These are phyloP conservation scores for Hortiboletus flavorubellus DNA, from an alignment of 768 basidiomycete species.

Conservation along the genomic window DNA sequence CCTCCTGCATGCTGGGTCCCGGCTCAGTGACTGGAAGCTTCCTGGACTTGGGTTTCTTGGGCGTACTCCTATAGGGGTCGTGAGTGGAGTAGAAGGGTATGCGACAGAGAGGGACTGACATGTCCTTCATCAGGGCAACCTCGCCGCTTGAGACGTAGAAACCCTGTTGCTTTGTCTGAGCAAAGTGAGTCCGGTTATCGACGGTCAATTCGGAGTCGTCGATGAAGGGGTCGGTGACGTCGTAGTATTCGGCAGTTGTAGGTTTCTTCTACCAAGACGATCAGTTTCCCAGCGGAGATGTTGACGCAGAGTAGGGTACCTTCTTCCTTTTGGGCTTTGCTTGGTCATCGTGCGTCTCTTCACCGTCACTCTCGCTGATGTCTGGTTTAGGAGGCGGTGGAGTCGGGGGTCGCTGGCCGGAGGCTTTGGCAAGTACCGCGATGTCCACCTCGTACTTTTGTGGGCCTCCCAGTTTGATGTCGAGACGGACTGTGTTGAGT, in stretches of 20 bases:
- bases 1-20: constrained; percentile 28
- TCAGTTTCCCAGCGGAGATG: constrained; percentile 5
- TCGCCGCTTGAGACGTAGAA: constrained; percentile 91
- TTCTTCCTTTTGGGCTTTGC: constrained; percentile 38
- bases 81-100: constrained; percentile 7
- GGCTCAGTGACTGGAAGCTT: constrained; percentile 35
- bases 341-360: constrained; percentile 38
- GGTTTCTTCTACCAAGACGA: constrained; percentile 43
- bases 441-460: constrained; percentile 75
- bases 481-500: constrained; percentile 61
- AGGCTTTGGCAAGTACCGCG: constrained; percentile 50
- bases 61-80: constrained; percentile 40
- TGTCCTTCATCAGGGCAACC: constrained; percentile 82
- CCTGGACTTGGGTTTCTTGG: constrained; percentile 72
- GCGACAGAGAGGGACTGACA: constrained; percentile 31
- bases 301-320: constrained; percentile 23
- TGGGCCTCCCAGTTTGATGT: constrained; percentile 69
- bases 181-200: constrained; percentile 88
- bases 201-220: constrained; percentile 93
- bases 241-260: constrained; percentile 75
- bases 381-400: constrained; percentile 49
- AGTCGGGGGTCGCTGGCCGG: constrained; percentile 62
- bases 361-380: constrained; percentile 55
- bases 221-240: constrained; percentile 90
- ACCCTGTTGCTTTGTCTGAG: constrained; percentile 87